Evolutionary conservation across 2,329 filamentous ascomycete species (phyloP), one percentile per base, ranked within the genome.

Genomic region (Hymenoscyphus fructigenus): DNA sequence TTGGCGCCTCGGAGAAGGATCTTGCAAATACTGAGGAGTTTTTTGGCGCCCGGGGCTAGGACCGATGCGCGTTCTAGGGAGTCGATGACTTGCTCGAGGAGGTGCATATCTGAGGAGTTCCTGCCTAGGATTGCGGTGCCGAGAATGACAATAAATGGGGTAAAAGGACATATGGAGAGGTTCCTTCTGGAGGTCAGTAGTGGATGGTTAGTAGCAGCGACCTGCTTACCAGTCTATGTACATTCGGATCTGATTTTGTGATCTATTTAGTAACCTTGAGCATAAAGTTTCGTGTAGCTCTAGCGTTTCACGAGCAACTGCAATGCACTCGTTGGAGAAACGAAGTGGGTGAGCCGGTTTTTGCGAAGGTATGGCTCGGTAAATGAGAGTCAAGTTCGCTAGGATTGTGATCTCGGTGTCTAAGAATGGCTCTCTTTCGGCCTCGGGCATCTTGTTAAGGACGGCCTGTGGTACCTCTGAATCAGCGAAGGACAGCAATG

Each of bases 31-130:
- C 34, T 15, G 10, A 36, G 34, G 14, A 36, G 34, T 36, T 36
- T 71, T 20, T 63, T 66, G 20, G 61, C 61, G 9, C 65, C 65
- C n/a, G 61, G 53, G 1, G 61, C 65, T 26, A 55, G 61, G n/a
- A 55, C 36, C 5, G 65, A 58, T 41, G 65, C 65, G 0, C 32
- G 28, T 47, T 63, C 58, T n/a, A 66, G 55, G 32, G 58, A 63
- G 6, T 58, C 61, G 41, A 66, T 61, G 3, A 66, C 59, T 36
- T 61, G 34, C 7, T 41, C 23, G n/a, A 66, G 58, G 26, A 66
- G 65, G 15, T 61, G 29, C 61, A 66, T 60, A 38, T 66, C 65
- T 14, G 56, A 58, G 1, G 50, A 28, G 23, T 66, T 63, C 1
- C 53, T 61, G 32, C 64, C 61, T 14, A 66, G 55, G n/a, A 66